Base-by-base conservation (phyloP, 305 asterid species). In the Ruellia speciosa region DNA sequence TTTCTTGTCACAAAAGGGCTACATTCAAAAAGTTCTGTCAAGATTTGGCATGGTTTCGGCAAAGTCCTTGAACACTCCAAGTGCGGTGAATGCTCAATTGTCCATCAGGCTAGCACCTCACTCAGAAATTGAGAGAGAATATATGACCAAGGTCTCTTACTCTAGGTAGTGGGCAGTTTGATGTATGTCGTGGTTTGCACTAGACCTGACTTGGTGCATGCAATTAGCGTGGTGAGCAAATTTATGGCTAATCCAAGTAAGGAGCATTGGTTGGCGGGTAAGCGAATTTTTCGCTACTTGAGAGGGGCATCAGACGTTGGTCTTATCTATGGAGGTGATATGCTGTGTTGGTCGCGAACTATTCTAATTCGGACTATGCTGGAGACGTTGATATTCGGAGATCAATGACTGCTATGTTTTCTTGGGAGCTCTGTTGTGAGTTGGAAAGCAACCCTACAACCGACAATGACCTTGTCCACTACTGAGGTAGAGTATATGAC, bases 121-220 rank as follows among this genome's bases (percentile, higher is more conserved):
- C 4, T 33, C 16, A 2, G 18, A 11, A 49, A 14, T 1, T 49
- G 53, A 49, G 53, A 12, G n/a, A 14, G 16, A 49, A 14, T 6
- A 49, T 16, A 49, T 6, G 53, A 11, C 19, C 18, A 0, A 16
- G 2, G 4, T 49, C n/a, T 16, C 53, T 11, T 49, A 49, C 18
- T 18, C 16, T 6, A n/a, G 10, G 18, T 6, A 4, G 53, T n/a
- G 10, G 53, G 18, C 7, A 49, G 6, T 49, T 14, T 49, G 53
- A 49, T 49, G 53, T 49, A 49, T 49, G 53, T 6, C n/a, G n/a
- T 49, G 53, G 53, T 49, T 14, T n/a, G 17, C n/a, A 49, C 53
- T 49, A 15, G 53, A 49, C 53, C 2, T 18, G 53, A 49, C n/a
- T 7, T 5, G 7, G 6, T 6, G 3, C 53, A 49, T 49, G 53